These are phyloP conservation scores for Ophiostoma sp. DNA, from an alignment of 2,329 filamentous ascomycete genomes.

Conservation along the genomic window DNA sequence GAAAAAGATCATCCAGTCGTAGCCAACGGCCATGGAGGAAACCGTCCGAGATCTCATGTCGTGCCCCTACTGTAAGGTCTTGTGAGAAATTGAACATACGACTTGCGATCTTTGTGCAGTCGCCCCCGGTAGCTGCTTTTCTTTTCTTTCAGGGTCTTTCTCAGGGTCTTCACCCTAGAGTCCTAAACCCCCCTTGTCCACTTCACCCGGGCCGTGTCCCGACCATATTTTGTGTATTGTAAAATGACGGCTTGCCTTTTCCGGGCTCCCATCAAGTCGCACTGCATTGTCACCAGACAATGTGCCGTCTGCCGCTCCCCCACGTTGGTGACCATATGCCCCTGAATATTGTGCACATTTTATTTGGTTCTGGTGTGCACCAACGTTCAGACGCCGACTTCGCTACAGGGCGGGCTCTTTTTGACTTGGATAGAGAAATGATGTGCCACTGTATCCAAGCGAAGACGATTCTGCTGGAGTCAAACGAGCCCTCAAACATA, in stretches of 20 bases:
- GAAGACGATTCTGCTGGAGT: not conserved
- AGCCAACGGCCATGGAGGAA: not conserved
- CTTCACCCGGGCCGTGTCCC: slow-evolving; percentile 1
- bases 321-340: not conserved
- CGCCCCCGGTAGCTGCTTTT: not conserved
- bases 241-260: not conserved
- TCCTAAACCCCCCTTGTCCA: not conserved
- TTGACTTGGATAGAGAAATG: too few species aligned
- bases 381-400: not conserved
- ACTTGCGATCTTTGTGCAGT: not conserved
- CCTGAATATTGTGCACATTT: not conserved
- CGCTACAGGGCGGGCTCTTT: too few species aligned
- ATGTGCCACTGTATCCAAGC: too few species aligned
- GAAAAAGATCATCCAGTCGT: not conserved
- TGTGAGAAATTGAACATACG: not conserved
- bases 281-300: not conserved
- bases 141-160: not conserved
- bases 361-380: not conserved
- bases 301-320: not conserved
- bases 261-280: not conserved
- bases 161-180: not conserved
- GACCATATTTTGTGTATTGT: not conserved
- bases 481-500: not conserved
- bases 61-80: not conserved
- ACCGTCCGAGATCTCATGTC: not conserved